A percentile compares a stretch with the other conserved stretches of the same genome.
Conservation (phyloP, 495 filamentous ascomycete genomes). For the Podospora australis region DNA sequence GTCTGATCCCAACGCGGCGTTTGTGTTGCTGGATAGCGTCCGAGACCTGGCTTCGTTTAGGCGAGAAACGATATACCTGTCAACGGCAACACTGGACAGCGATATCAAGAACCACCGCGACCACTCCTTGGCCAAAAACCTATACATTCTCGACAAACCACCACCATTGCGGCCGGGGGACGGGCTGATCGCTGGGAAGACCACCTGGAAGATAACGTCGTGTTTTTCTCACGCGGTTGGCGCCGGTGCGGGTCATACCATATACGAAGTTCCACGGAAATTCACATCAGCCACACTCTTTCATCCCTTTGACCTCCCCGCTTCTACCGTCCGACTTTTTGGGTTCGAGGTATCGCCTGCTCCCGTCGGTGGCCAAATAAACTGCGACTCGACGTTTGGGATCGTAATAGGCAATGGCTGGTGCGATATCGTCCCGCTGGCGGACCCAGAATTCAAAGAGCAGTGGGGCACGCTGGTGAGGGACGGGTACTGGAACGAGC, state of each 20-base stretch:
- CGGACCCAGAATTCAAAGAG: slow-evolving; percentile 3
- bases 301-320: slow-evolving; percentile 18
- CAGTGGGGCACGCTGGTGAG: slow-evolving; percentile 14
- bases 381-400: slow-evolving; percentile 9
- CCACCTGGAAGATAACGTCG: slow-evolving; percentile 16
- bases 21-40: slow-evolving; percentile 11
- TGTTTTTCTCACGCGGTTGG: slow-evolving; percentile 20
- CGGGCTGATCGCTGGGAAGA: not conserved
- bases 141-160: slow-evolving; percentile 18
- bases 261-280: slow-evolving; percentile 15
- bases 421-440: slow-evolving; percentile 13
- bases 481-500: slow-evolving; percentile 16
- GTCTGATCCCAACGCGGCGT: slow-evolving; percentile 16
- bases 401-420: slow-evolving; percentile 18
- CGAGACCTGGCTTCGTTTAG: slow-evolving; percentile 11
- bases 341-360: slow-evolving; percentile 13
- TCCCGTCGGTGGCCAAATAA: not conserved
- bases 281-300: slow-evolving; percentile 12
- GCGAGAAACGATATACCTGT: slow-evolving; percentile 18
- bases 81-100: slow-evolving; percentile 5
- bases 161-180: slow-evolving; percentile 2
- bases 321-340: slow-evolving; percentile 11
- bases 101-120: slow-evolving; percentile 7
- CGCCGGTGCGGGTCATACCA: slow-evolving; percentile 11
- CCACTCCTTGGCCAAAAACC: slow-evolving; percentile 12